Percentiles rank a stretch among this genome's conserved stretches.
Evolutionary conservation across 78 protist genomes (phyloP).

Genomic region (Dictyostelium intermedium): DNA sequence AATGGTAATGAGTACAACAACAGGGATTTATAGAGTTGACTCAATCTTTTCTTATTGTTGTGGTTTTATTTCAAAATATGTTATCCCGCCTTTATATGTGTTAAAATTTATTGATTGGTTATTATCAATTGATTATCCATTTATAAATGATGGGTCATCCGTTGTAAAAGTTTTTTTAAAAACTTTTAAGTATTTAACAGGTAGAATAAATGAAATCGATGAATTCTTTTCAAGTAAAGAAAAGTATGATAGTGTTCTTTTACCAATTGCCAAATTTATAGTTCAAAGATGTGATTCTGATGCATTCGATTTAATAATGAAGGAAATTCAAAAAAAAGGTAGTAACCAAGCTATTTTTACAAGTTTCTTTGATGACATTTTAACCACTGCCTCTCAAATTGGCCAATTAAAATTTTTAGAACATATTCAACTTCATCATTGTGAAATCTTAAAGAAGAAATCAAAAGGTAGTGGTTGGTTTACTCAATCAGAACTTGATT

Average conservation of each 20-base stretch:
- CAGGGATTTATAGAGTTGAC: too few relatives aligned
- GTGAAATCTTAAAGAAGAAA: background rate
- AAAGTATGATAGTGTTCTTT: background rate
- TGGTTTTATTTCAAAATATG: too few relatives aligned
- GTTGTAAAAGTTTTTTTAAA: background rate
- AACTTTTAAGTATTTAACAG: background rate
- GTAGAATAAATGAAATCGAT: background rate
- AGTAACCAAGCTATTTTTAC: too few relatives aligned
- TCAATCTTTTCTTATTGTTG: too few relatives aligned
- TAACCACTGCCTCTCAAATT: background rate
- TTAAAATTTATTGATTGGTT: background rate
- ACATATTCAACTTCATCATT: background rate
- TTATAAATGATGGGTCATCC: background rate
- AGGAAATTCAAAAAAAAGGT: background rate
- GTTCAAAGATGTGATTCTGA: background rate
- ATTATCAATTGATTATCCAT: background rate
- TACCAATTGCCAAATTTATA: background rate
- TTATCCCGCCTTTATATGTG: too few relatives aligned
- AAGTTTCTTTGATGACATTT: too few relatives aligned
- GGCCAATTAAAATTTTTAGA: background rate
- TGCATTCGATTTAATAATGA: background rate
- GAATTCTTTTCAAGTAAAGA: background rate
- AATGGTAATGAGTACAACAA: too few relatives aligned
- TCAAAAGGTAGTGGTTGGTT: background rate
- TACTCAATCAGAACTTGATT: background rate